Base-by-base conservation (phyloP, 148 eudicot species). In the Hydrangea macrophylla region DNA sequence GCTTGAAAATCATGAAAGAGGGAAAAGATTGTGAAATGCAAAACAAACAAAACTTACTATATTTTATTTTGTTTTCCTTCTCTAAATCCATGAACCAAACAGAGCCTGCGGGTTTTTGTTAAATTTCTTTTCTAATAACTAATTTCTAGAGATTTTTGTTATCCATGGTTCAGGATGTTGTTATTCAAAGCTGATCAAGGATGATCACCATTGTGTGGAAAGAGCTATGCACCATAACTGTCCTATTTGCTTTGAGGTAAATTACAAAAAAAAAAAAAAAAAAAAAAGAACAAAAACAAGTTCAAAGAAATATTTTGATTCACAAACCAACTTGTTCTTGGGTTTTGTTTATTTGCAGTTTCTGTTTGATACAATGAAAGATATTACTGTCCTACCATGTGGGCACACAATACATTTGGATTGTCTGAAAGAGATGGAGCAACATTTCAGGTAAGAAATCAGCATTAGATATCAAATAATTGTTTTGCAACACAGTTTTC, bases 161-260 rank as follows among this genome's bases (percentile, higher is more conserved):
- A n/a, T n/a, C n/a, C n/a, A n/a, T 72, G 58, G 69, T 66, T 13
- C 73, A 90, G 96, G 84, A 65, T 90, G 93, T 70, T 90, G 96
- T 71, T 88, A 90, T 72, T 77, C 96, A 4, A 88, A 76, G 28
- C 28, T 59, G 58, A 78, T 85, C 78, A 67, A 82, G 79, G 89
- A 82, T 62, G 68, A 85, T 55, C 96, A 90, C 72, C 70, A 42
- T 23, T 90, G 96, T 64, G 74, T 90, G 32, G 96, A 90, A 73
- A 77, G 81, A 77, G 91, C 96, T n/a, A 82, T 90, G 96, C 96
- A 90, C 75, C 93, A 88, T 69, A 83, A 86, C 73, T 90, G 96
- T 50, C 91, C 96, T 18, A 79, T 90, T 73, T 90, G 96, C 80
- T 88, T 81, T 22, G 96, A 90, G 96, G 96, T 82, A 65, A 66